phyloP scores from a whole-genome alignment of 768 basidiomycete species.

The Amanita pallidorosea region DNA sequence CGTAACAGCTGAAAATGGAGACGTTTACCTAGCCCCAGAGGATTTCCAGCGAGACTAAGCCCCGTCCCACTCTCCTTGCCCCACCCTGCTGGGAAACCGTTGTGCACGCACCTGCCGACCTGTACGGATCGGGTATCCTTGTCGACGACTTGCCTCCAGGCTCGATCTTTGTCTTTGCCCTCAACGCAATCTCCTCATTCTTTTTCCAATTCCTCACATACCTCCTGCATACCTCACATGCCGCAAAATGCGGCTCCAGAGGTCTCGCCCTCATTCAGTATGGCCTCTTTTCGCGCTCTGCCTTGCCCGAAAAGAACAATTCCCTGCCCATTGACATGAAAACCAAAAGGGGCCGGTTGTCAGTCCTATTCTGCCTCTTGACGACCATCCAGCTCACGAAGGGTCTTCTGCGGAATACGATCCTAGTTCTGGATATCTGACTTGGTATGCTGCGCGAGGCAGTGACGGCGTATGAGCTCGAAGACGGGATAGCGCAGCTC shows the following conservation, averaged over 20 bases:
- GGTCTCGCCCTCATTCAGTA: conserved; percentile 94
- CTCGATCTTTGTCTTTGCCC: conserved; percentile 57
- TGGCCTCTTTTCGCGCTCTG: conserved; percentile 61
- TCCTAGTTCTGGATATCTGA: too few species aligned
- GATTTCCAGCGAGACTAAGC: conserved; percentile 71
- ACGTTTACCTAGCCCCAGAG: conserved; percentile 62
- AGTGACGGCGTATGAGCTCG: too few species aligned
- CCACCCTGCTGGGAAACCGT: conserved; percentile 98
- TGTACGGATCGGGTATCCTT: conserved; percentile 59
- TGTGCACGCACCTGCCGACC: conserved; percentile 62
- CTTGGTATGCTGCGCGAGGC: too few species aligned
- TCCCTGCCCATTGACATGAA: not conserved
- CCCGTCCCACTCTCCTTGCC: conserved; percentile 7
- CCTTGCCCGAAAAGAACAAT: conserved; percentile 6
- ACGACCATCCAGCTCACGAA: too few species aligned
- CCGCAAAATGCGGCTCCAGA: conserved; percentile 87
- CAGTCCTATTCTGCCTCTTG: too few species aligned
- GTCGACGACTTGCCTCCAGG: conserved; percentile 90
- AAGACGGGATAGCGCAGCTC: too few species aligned
- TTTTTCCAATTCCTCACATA: conserved; percentile 98
- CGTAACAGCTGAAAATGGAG: conserved; percentile 41
- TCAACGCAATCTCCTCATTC: conserved; percentile 78
- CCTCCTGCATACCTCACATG: conserved; percentile 84
- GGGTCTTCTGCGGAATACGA: too few species aligned
- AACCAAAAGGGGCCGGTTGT: too few species aligned